phyloP scores from a whole-genome alignment of 345 rosid species.

The Trapa incisa region DNA sequence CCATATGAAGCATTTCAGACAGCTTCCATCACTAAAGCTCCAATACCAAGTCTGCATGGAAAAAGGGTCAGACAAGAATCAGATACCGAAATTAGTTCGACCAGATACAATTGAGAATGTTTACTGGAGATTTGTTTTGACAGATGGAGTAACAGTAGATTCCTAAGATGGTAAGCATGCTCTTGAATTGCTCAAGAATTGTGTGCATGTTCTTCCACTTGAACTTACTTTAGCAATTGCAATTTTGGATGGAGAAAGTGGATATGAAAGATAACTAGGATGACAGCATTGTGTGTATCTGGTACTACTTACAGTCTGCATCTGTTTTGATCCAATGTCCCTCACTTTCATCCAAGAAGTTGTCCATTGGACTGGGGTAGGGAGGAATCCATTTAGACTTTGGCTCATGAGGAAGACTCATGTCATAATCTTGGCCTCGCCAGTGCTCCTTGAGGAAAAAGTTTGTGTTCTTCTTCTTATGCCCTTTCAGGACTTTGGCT shows the following conservation, averaged over 20 bases:
- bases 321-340: conserved; percentile 94
- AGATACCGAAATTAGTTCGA: conserved; percentile 4
- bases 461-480: conserved; percentile 5
- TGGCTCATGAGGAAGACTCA: conserved; percentile 16
- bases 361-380: conserved; percentile 20
- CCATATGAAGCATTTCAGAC: background rate
- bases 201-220: background rate
- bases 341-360: conserved; percentile 23
- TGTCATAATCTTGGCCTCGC: conserved; percentile 16
- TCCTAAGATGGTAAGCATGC: background rate
- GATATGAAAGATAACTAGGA: background rate
- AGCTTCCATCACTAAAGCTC: conserved; percentile 45
- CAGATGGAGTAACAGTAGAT: background rate
- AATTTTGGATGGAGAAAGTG: background rate
- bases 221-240: background rate
- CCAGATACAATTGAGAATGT: too few species aligned
- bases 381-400: conserved; percentile 23
- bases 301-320: conserved; percentile 65
- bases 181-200: too few species aligned
- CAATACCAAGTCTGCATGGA: conserved; percentile 70
- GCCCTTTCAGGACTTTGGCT: conserved; percentile 3
- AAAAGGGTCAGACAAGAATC: conserved; percentile 13
- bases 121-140: too few species aligned
- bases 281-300: background rate
- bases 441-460: conserved; percentile 9